Evolutionary conservation across 2,329 filamentous ascomycete species (phyloP).

Genomic region (Chrysoporthe deuterocubensis): DNA sequence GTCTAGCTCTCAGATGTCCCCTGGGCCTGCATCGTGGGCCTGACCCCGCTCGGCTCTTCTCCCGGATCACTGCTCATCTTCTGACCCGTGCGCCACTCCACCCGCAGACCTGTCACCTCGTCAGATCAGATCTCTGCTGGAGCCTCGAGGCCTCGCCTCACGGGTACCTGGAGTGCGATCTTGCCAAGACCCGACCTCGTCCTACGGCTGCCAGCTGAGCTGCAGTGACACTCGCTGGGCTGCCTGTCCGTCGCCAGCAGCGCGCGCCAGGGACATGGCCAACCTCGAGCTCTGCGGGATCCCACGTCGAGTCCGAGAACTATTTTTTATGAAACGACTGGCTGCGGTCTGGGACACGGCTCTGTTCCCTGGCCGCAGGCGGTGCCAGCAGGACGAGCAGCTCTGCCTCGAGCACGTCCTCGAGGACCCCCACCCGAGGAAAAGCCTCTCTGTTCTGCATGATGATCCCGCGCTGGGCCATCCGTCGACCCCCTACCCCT

Average conservation of each 20-base stretch:
- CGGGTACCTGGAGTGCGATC: not conserved
- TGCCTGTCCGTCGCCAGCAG: too few species aligned
- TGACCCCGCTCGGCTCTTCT: slow-evolving; percentile 22
- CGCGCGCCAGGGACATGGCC: too few species aligned
- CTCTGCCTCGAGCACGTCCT: too few species aligned
- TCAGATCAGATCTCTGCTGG: not conserved
- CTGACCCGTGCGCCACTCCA: slow-evolving; percentile 14
- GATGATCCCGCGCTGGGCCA: too few species aligned
- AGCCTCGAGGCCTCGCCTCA: not conserved
- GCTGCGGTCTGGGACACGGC: not conserved
- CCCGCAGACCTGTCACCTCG: slow-evolving; percentile 2
- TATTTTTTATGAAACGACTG: too few species aligned
- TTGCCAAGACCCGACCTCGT: not conserved
- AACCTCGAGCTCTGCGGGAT: too few species aligned
- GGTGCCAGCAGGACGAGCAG: too few species aligned
- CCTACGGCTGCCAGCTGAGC: not conserved
- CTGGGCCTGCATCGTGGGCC: slow-evolving; percentile 5
- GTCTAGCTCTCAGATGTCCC: not conserved
- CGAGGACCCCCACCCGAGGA: too few species aligned
- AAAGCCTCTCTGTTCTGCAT: too few species aligned
- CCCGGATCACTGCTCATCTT: slow-evolving; percentile 15
- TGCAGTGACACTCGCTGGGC: not conserved
- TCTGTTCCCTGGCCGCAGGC: not conserved
- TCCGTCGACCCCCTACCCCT: too few species aligned
- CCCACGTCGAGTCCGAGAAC: too few species aligned